Base-by-base conservation (phyloP, 345 rosid genomes). In the Sisymbrium altissimum region DNA sequence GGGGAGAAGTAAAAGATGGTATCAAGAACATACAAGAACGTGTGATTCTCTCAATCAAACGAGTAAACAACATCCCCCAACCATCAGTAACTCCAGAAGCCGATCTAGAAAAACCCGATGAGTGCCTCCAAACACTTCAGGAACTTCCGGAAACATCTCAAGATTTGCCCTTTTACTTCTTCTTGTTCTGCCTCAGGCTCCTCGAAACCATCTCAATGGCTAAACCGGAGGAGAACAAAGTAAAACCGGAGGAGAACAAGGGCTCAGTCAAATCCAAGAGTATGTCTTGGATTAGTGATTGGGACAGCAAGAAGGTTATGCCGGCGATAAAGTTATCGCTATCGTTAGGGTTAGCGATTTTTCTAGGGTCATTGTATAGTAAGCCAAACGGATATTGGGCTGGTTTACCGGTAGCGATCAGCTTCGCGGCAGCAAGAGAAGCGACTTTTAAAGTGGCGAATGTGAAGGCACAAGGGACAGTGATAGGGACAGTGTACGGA, bases 401-500 rank as follows among this genome's bases (percentile, higher is more conserved):
- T 30, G 97, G 88, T 45, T 83, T 94, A 13, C 86, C 95, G 0
- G 87, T 94, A 14, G 96, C 97, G 2, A 66, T 91, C 74, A 87
- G 92, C 73, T 46, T 89, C 0, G 90, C 89, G 1, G 69, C 87
- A 0, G 79, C 83, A 2, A 85, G 98, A 64, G 95, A 94, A 75
- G 86, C 97, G 0, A 88, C 97, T 53, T 94, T 91, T 69, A 87
- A 79, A 75, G 84, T 85, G 52, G 86, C 97, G 4, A 94, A 94
- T 36, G 77, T 87, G 19, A 94, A 85, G 79, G 93, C 95, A 9
- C 98, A 91, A 78, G 98, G 98, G 65, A 89, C 98, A 13, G 98
- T 91, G 14, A 64, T 94, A 18, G 98, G 97, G 44, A 86, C 95
- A 1, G 92, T 91, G 0, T 94, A 94, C 36, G 98, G 97, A 54